Evolutionary conservation across 2,329 filamentous ascomycete genomes (phyloP).

Genomic region (Hirsutella rhossiliensis): DNA sequence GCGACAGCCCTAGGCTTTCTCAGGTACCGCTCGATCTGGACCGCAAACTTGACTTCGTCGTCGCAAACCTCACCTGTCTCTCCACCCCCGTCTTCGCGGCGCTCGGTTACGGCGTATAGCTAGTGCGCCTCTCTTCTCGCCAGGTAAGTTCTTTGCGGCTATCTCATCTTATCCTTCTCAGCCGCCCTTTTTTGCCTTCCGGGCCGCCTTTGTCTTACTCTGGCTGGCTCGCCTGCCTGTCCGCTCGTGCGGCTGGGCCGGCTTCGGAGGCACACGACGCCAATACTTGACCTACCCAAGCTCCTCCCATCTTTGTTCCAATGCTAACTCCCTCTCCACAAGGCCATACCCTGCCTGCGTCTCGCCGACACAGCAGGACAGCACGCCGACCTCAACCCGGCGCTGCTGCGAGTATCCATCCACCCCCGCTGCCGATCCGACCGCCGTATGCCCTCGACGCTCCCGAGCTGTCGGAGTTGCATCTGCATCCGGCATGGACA

Average conservation of each 20-base stretch:
- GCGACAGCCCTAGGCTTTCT: too few species aligned
- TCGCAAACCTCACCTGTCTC: background rate
- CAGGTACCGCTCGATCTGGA: too few species aligned
- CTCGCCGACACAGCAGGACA: background rate
- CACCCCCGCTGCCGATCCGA: background rate
- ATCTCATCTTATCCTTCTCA: background rate
- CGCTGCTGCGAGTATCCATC: background rate
- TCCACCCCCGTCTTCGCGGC: background rate
- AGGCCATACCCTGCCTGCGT: background rate
- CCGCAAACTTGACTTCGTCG: too few species aligned
- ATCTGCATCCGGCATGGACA: slow-evolving; percentile 1
- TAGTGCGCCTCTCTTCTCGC: background rate
- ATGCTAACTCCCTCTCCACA: background rate
- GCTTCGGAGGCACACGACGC: too few species aligned
- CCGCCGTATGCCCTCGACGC: background rate
- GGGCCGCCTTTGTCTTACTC: background rate
- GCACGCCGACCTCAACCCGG: background rate
- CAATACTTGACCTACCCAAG: background rate
- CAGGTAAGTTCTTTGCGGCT: background rate
- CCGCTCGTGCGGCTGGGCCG: too few species aligned
- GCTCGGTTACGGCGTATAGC: background rate
- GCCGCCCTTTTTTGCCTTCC: background rate
- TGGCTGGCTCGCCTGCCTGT: background rate
- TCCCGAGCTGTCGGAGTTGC: background rate
- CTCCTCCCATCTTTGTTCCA: background rate